Evolutionary conservation across 2,329 filamentous ascomycete genomes (phyloP), one percentile per base, ranked within the genome.

Genomic region (Emydomyces testavorans): DNA sequence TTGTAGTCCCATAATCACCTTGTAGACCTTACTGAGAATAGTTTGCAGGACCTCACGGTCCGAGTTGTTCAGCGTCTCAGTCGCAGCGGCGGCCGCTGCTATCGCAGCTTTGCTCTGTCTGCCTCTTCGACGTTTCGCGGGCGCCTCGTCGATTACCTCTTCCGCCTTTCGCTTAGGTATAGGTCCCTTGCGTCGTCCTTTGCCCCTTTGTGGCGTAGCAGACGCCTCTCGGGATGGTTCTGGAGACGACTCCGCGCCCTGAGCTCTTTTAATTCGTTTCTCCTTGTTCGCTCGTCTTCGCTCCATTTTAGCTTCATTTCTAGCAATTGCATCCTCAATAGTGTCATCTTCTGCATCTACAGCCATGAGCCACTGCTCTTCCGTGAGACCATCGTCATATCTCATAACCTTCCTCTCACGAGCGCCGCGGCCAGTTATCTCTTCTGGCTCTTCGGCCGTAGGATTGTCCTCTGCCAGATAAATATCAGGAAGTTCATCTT

Each of bases 341-440:
- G 80, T 82, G 62, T 98, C 92, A 1, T 98, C 92, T 43, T 95
- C 89, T 52, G 94, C 90, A 62, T 98, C 92, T 26, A 98, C 90
- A 46, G 92, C 92, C 73, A 94, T 90, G 44, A 96, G 77, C 92
- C 92, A 98, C 66, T 98, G 93, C 70, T 98, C 92, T 69, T 98
- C 93, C 0, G 92, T 96, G 24, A 98, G 79, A 45, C 93, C 92
- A 60, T 98, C 92, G 59, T 98, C 92, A 58, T 98, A 98, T 65
- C 84, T 85, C 59, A 95, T 89, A 60, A 87, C 82, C 56, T 88
- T 95, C 52, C 93, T 82, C 69, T 98, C 92, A 71, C 92, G 85
- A 54, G 90, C 90, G 58, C 92, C 92, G 65, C 92, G 89, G 51
- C 92, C 92, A 21, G 80, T 71, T 26, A 81, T 74, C 54, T 92